phyloP scores from a whole-genome alignment of 768 basidiomycete genomes.

The Lepiota brunneoincarnata region DNA sequence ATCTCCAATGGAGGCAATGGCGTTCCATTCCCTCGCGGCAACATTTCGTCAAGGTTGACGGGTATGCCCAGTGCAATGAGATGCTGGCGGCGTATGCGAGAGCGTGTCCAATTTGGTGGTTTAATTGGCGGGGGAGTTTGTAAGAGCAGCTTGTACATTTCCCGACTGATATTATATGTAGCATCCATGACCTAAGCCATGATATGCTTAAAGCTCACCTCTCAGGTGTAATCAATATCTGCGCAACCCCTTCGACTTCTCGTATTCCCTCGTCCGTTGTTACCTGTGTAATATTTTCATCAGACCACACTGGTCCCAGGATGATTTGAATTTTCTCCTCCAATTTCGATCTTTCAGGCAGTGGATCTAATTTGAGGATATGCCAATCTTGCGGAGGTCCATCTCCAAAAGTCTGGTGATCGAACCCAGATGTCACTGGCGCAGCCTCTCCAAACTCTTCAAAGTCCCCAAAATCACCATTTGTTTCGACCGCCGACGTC shows the following conservation, averaged over 20 bases:
- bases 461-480: slow-evolving; percentile 84
- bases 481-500: slow-evolving; percentile 35
- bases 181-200: slow-evolving; percentile 9
- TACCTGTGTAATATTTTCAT: slow-evolving; percentile 44
- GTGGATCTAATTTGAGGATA: slow-evolving; percentile 61
- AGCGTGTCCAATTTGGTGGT: slow-evolving; percentile 93
- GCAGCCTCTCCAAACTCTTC: slow-evolving; percentile 69
- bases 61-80: slow-evolving; percentile 90
- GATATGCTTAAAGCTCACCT: slow-evolving; percentile 45
- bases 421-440: slow-evolving; percentile 2
- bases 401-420: slow-evolving; percentile 27
- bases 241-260: slow-evolving; percentile 76
- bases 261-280: slow-evolving; percentile 73
- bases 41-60: slow-evolving; percentile 91
- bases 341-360: slow-evolving; percentile 56
- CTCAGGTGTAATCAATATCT: slow-evolving; percentile 71
- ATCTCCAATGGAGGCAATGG: slow-evolving; percentile 80
- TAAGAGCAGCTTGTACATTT: slow-evolving; percentile 70
- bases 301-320: slow-evolving; percentile 63
- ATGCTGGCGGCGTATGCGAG: slow-evolving; percentile 86
- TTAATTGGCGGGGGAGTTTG: slow-evolving; percentile 72
- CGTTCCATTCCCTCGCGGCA: slow-evolving; percentile 63
- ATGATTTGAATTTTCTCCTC: slow-evolving; percentile 62
- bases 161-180: slow-evolving; percentile 51
- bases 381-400: slow-evolving; percentile 53